Evolutionary conservation across 768 basidiomycete species (phyloP).

Genomic region (Mycena chlorophos): DNA sequence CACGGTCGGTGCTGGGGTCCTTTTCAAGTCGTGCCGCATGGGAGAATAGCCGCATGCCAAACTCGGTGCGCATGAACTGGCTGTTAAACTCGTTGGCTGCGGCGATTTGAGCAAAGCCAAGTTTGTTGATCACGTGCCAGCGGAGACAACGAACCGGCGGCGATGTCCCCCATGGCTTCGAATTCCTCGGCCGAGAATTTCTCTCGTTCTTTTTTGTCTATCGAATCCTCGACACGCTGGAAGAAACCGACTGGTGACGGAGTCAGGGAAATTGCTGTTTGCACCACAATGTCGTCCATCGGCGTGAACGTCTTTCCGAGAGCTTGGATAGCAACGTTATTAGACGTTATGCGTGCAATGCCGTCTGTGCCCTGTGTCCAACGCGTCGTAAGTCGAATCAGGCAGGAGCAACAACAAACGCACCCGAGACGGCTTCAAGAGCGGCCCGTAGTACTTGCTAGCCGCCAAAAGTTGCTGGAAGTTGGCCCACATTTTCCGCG

Average conservation of each 20-base stretch:
- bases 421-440: conserved; percentile 8
- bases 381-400: neutral
- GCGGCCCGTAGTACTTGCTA: conserved; percentile 2
- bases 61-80: neutral
- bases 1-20: neutral
- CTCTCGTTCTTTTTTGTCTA: neutral
- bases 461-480: neutral
- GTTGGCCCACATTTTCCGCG: conserved; percentile 10
- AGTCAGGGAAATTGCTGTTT: neutral
- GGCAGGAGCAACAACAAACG: neutral
- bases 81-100: conserved; percentile 4
- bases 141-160: neutral
- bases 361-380: neutral
- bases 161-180: conserved; percentile 13
- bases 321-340: neutral
- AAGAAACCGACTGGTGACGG: neutral
- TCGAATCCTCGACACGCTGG: neutral
- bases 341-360: conserved; percentile 3
- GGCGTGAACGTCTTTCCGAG: neutral
- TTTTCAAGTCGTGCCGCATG: too few relatives aligned
- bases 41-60: conserved; percentile 9
- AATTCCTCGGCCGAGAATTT: conserved; percentile 8
- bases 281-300: neutral
- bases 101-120: neutral
- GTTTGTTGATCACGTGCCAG: neutral